These are phyloP conservation scores for Aspergillus amoenus DNA, from an alignment of 2,329 filamentous ascomycete species.

Conservation along the genomic window DNA sequence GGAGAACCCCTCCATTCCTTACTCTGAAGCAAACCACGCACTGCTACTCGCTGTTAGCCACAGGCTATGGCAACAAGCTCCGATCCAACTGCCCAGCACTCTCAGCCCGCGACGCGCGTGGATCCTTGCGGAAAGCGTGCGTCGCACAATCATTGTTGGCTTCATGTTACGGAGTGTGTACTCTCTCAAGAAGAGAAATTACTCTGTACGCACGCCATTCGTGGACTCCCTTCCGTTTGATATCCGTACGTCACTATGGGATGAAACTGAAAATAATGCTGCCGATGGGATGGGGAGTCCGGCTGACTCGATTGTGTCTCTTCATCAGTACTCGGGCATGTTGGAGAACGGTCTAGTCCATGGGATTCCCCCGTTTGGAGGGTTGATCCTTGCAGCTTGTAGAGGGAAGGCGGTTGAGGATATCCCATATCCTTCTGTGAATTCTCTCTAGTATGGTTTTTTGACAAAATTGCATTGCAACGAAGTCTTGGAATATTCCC, in stretches of 20 bases:
- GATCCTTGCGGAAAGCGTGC: constrained; percentile 32
- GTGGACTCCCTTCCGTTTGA: constrained; percentile 31
- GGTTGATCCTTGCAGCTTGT: constrained; percentile 27
- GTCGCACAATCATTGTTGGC: constrained; percentile 33
- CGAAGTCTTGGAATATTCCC: too few relatives aligned
- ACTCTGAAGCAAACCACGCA: constrained; percentile 17
- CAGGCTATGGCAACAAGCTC: constrained; percentile 27
- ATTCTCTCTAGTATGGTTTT: too few relatives aligned
- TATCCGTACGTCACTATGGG: constrained; percentile 27
- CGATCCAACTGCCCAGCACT: constrained; percentile 22
- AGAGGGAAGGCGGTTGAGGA: constrained; percentile 18
- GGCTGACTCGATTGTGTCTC: constrained; percentile 22
- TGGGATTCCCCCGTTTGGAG: constrained; percentile 20
- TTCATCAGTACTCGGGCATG: constrained; percentile 26
- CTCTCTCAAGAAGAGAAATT: constrained; percentile 26
- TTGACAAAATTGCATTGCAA: too few relatives aligned
- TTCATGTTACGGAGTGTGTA: constrained; percentile 32
- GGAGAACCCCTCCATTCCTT: constrained; percentile 7
- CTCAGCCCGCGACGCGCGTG: constrained; percentile 29
- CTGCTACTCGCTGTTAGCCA: constrained; percentile 21
- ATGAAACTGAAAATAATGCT: constrained; percentile 17
- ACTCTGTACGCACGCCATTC: constrained; percentile 29
- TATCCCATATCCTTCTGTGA: constrained; percentile 15
- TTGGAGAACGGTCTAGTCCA: constrained; percentile 23
- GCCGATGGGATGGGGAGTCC: neutral